Evolutionary conservation across 768 basidiomycete genomes (phyloP), one percentile per base, ranked within the genome.

Genomic region (Sporobolomyces roseus): DNA sequence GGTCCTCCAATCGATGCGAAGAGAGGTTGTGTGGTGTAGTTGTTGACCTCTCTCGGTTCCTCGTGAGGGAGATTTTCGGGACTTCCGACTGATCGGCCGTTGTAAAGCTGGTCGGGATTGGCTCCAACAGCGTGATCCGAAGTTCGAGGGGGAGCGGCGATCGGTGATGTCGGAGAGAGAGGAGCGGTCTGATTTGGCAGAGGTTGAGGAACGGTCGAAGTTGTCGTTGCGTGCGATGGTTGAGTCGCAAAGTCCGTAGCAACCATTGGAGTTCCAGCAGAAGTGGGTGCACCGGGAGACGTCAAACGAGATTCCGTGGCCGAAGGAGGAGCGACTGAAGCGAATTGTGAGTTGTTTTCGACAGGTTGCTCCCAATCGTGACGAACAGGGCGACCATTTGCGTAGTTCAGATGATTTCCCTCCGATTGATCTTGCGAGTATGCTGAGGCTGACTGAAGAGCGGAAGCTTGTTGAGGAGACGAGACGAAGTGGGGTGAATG

Each of bases 231-330:
- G n/a, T n/a, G n/a, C n/a, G n/a, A n/a, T n/a, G n/a, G n/a, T n/a
- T n/a, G n/a, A n/a, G n/a, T n/a, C n/a, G n/a, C n/a, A n/a, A n/a
- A n/a, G n/a, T n/a, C n/a, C n/a, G n/a, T n/a, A n/a, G n/a, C n/a
- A n/a, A n/a, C n/a, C n/a, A n/a, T n/a, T n/a, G n/a, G n/a, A n/a
- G n/a, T n/a, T n/a, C n/a, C n/a, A n/a, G n/a, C n/a, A n/a, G n/a
- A n/a, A n/a, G 62, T 45, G 7, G 54, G 46, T 4, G 64, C 64
- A n/a, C 64, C 64, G 23, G 64, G 64, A 7, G 49, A 65, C 6
- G 64, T 35, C 27, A 65, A 49, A n/a, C 52, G 53, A 29, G 52
- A 50, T 23, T 54, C 51, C 14, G 61, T 43, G 29, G 45, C 48
- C 46, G 63, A 56, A 17, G 19, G 14, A 38, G 61, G 51, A 16